These are phyloP conservation scores for Xylaria sp. DNA, from an alignment of 2,329 filamentous ascomycete genomes.

Conservation along the genomic window DNA sequence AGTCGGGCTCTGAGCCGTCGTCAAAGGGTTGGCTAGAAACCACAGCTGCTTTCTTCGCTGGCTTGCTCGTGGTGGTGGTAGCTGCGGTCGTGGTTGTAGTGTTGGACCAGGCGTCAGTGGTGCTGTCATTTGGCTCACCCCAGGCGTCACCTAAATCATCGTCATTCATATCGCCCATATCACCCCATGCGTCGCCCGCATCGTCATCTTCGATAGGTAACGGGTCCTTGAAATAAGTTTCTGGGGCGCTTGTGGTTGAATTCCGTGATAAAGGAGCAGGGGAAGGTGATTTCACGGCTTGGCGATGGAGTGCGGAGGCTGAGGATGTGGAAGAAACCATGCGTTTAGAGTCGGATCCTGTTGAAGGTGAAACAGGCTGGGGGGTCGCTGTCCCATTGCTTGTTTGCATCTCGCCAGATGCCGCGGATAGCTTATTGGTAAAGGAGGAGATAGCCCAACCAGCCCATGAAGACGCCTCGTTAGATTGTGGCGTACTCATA, in stretches of 20 bases:
- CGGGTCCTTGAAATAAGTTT: slow-evolving; percentile 54
- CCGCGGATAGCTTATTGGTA: slow-evolving; percentile 89
- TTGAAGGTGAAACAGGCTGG: slow-evolving; percentile 53
- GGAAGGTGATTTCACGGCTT: slow-evolving; percentile 67
- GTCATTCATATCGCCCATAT: slow-evolving; percentile 60
- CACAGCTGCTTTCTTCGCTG: slow-evolving; percentile 51
- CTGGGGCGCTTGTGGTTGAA: slow-evolving; percentile 59
- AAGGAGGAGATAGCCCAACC: slow-evolving; percentile 99
- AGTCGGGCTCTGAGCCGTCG: slow-evolving; percentile 90
- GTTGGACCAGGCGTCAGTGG: slow-evolving; percentile 31
- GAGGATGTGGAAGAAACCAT: slow-evolving; percentile 57
- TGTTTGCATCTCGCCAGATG: slow-evolving; percentile 85
- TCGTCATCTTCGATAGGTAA: slow-evolving; percentile 67
- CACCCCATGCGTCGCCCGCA: slow-evolving; percentile 80
- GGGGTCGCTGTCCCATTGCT: slow-evolving; percentile 58
- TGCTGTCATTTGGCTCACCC: slow-evolving; percentile 69
- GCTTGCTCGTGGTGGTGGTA: slow-evolving; percentile 14
- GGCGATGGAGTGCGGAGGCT: slow-evolving; percentile 69
- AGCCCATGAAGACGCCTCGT: slow-evolving; percentile 76
- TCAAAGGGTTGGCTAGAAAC: slow-evolving; percentile 69
- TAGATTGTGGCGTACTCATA: slow-evolving; percentile 80
- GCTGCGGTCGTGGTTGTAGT: slow-evolving; percentile 21
- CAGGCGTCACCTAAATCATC: slow-evolving; percentile 76
- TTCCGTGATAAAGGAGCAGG: slow-evolving; percentile 58
- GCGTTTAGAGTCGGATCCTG: slow-evolving; percentile 53